Conservation (phyloP, 208 protist species). For the Naegleria fowleri region DNA sequence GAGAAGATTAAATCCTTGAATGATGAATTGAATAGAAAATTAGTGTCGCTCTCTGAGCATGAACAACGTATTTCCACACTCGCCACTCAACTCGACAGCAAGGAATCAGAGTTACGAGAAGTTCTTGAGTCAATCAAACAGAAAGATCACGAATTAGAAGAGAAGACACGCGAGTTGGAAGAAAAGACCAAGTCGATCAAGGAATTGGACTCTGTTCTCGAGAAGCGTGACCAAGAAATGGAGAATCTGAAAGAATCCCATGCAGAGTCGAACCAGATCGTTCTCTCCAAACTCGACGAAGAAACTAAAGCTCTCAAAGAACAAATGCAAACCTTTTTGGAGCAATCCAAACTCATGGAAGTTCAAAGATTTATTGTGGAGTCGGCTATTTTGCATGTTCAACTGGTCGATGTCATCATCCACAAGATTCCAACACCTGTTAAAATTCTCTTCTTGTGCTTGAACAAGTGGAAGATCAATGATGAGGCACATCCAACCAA, state of each 20-base stretch:
- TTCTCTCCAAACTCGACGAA: not conserved
- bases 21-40: not conserved
- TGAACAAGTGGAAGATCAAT: not conserved
- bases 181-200: not conserved
- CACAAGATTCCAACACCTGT: not conserved
- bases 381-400: not conserved
- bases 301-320: not conserved
- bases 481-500: not conserved
- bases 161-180: not conserved
- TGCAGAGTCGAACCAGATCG: not conserved
- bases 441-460: not conserved
- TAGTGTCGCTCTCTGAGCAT: not conserved
- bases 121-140: not conserved
- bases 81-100: not conserved
- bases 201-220: not conserved
- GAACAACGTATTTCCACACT: not conserved
- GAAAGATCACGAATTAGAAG: not conserved
- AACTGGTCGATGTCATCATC: not conserved
- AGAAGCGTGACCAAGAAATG: not conserved
- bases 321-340: not conserved
- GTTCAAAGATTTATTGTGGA: not conserved
- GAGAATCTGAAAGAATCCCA: not conserved
- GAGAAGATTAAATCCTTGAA: not conserved
- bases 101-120: not conserved
- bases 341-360: not conserved